phyloP scores from a whole-genome alignment of 352 stramenopile species.

The Globisporangium spinosum region DNA sequence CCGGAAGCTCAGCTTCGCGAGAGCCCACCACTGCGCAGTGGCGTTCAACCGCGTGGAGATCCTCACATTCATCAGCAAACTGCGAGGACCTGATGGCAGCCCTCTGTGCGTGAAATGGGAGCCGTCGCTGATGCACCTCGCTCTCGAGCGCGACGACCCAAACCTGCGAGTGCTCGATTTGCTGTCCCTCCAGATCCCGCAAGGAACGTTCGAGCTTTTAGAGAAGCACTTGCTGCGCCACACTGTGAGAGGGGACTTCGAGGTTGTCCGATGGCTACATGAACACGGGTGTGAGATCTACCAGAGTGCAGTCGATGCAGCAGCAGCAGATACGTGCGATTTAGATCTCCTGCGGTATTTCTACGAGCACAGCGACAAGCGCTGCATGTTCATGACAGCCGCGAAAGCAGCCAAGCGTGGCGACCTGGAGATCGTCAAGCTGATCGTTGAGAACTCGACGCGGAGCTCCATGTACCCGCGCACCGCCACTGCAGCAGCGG shows the following conservation, averaged over 20 bases:
- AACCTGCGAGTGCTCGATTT: background rate
- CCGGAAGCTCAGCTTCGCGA: background rate
- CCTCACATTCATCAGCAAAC: background rate
- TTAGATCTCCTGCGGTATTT: background rate
- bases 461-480: background rate
- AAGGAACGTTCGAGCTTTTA: background rate
- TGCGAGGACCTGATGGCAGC: background rate
- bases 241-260: background rate
- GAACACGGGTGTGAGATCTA: background rate
- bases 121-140: background rate
- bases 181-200: background rate
- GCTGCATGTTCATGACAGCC: background rate
- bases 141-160: background rate
- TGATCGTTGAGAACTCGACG: background rate
- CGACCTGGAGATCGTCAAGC: background rate
- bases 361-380: background rate
- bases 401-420: background rate
- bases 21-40: background rate
- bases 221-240: background rate
- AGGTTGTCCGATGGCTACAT: background rate
- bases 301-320: background rate
- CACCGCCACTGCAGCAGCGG: background rate
- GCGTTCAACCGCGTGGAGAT: background rate
- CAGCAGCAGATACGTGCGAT: background rate
- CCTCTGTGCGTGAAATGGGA: background rate